These are phyloP conservation scores for Brassica napus DNA, from an alignment of 345 rosid genomes.

Conservation along the genomic window Da-Ae NC_063450.1:54506001-54506500, in stretches of 20 bases:
- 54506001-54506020: background rate
- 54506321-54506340: background rate
- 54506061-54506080: background rate
- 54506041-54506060: background rate
- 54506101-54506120: no score
- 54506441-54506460: background rate
- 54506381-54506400: background rate
- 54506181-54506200: slow-evolving; percentile 66
- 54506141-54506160: slow-evolving; percentile 27
- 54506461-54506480: background rate
- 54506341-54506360: background rate
- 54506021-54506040: background rate
- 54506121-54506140: background rate
- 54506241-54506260: background rate
- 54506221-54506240: background rate
- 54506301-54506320: background rate
- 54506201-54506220: slow-evolving; percentile 26
- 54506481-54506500: background rate
- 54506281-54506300: background rate
- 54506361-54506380: background rate
- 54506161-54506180: slow-evolving; percentile 58
- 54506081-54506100: background rate
- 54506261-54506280: background rate
- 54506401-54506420: background rate
- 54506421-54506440: background rate